phyloP scores from a whole-genome alignment of 768 basidiomycete species.

The Mycena belliarum region DNA sequence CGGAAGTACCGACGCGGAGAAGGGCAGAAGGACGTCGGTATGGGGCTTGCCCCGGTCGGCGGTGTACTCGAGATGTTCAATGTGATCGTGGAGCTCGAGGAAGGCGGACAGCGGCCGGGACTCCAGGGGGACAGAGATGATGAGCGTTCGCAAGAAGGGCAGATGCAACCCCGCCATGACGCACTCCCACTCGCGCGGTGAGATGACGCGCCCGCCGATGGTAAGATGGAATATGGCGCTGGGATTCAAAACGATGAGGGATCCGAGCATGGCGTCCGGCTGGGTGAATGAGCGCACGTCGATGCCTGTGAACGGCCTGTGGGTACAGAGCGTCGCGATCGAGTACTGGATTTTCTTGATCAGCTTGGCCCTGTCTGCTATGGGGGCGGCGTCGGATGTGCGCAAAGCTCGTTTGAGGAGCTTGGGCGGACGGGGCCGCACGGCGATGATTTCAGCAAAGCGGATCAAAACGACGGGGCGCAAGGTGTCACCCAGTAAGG shows the following conservation, averaged over 20 bases:
- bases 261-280: neutral
- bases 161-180: neutral
- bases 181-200: conserved; percentile 1
- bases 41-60: neutral
- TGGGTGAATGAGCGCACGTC: conserved; percentile 5
- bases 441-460: neutral
- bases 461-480: conserved; percentile 3
- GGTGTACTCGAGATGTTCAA: conserved; percentile 4
- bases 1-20: neutral
- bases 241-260: conserved; percentile 2
- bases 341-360: neutral
- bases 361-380: conserved; percentile 1
- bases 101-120: neutral
- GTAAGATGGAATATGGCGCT: neutral
- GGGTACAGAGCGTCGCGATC: neutral
- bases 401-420: conserved; percentile 1
- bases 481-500: neutral
- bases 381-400: neutral
- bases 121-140: conserved; percentile 1
- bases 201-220: neutral
- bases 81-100: conserved; percentile 1
- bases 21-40: neutral
- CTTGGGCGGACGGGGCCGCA: conserved; percentile 1
- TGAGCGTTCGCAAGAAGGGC: neutral
- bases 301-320: neutral